phyloP scores from a whole-genome alignment of 345 rosid genomes.

The Heritiera fomes region DNA sequence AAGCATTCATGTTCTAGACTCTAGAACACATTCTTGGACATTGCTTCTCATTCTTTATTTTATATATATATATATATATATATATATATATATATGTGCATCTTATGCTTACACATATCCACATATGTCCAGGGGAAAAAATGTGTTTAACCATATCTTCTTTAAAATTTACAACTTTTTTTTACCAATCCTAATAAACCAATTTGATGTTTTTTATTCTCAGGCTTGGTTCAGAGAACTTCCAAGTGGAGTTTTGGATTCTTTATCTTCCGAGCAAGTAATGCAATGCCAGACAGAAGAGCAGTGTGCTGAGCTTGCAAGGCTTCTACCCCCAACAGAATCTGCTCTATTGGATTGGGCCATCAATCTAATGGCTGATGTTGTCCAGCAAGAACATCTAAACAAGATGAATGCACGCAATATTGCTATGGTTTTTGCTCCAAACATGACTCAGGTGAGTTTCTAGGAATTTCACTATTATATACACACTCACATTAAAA shows the following conservation, averaged over 20 bases:
- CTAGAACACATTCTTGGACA: neutral
- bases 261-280: constrained; percentile 76
- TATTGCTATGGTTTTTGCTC: constrained; percentile 97
- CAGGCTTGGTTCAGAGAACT: constrained; percentile 99
- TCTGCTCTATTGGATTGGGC: constrained; percentile 89
- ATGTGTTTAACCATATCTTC: neutral
- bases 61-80: too few relatives aligned
- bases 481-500: neutral
- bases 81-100: too few relatives aligned
- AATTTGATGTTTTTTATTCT: constrained; percentile 22
- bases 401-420: constrained; percentile 98
- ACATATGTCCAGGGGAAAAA: neutral
- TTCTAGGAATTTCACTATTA: neutral
- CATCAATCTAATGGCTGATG: constrained; percentile 91
- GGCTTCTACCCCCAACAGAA: constrained; percentile 82
- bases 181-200: neutral
- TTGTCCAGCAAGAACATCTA: constrained; percentile 66
- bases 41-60: neutral
- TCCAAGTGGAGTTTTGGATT: constrained; percentile 81
- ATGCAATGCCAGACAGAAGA: constrained; percentile 87
- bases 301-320: constrained; percentile 72
- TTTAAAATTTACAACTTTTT: neutral
- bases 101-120: neutral
- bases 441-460: constrained; percentile 92
- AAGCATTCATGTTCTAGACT: neutral